Evolutionary conservation across 1,284 basidiomycete species (phyloP).

Genomic region (Trametes sp.): DNA sequence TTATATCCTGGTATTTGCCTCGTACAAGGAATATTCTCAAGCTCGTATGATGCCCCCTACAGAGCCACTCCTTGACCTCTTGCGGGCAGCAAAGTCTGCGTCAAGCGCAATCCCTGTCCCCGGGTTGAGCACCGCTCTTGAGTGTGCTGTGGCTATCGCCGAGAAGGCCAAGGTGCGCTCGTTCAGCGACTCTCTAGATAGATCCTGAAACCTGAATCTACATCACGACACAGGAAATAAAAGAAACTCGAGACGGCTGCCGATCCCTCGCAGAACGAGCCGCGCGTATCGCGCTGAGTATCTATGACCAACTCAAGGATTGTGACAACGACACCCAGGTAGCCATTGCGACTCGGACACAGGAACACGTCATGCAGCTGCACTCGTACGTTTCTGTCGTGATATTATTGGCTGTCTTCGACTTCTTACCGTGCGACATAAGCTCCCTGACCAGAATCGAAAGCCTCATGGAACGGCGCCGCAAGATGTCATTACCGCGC

Average conservation of each 20-base stretch:
- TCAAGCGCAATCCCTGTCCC: not conserved
- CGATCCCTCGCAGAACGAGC: constrained; percentile 3
- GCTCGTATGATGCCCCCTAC: too few species aligned
- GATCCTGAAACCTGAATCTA: too few species aligned
- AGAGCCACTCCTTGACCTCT: too few species aligned
- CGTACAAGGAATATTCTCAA: too few species aligned
- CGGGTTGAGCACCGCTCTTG: not conserved
- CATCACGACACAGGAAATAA: constrained; percentile 2
- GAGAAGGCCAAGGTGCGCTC: not conserved
- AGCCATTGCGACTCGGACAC: not conserved
- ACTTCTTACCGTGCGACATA: not conserved
- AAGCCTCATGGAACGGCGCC: not conserved
- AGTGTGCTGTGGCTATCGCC: not conserved
- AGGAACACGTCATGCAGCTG: not conserved
- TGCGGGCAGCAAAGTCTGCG: not conserved
- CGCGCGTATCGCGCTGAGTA: not conserved
- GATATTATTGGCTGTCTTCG: not conserved
- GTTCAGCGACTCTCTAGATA: too few species aligned
- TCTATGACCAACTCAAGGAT: constrained; percentile 5
- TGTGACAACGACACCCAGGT: not conserved
- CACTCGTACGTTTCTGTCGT: not conserved
- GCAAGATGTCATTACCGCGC: not conserved
- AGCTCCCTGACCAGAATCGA: not conserved
- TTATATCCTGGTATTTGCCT: too few species aligned
- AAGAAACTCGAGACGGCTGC: not conserved